Base-by-base conservation (phyloP, 1,139 yeast genomes). In the Kazachstania sp. region DNA sequence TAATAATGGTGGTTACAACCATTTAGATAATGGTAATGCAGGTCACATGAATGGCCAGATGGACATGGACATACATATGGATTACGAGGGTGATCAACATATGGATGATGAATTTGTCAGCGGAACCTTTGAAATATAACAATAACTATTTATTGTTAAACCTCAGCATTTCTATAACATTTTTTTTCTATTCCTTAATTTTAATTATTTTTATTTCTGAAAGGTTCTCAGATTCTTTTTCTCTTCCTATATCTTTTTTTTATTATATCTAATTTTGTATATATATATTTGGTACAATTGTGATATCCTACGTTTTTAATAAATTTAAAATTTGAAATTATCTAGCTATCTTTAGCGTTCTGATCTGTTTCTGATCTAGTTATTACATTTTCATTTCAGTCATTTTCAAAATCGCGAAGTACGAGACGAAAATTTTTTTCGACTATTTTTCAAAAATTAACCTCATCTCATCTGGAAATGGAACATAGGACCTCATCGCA, bases 101-200 rank as follows among this genome's bases (percentile, higher is more conserved):
- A 68, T 67, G 71, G 83, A 78, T 57, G 92, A 85, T 60, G 94
- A 85, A 63, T 87, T 86, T 67, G 94, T 87, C 45, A 86, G 85
- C 63, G 95, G 95, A 28, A 84, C 87, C 58, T 86, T 87, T 65
- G 96, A 87, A 65, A 75, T 87, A 59, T 86, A 66, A 34, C 23
- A 11, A 7, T 3, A 16, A 2, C 18, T 15, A 16, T 23, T 37
- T 13, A 3, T 13, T 9, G 18, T n/a, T 37, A 37, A 38, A 13
- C 6, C 15, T n/a, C n/a, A 18, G 15, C 20, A 19, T 15, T 7
- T 23, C 12, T 19, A 18, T 20, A 4, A 18, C 28, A 37, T 16
- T 2, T 23, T n/a, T 38, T 38, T 13, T n/a, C n/a, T 30, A 28
- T 16, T 38, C 20, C 30, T 23, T 23, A 23, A 23, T 23, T 23